Evolutionary conservation across 805 yeast genomes (phyloP), one percentile per base, ranked within the genome.

Genomic region (Lipomyces starkeyi): DNA sequence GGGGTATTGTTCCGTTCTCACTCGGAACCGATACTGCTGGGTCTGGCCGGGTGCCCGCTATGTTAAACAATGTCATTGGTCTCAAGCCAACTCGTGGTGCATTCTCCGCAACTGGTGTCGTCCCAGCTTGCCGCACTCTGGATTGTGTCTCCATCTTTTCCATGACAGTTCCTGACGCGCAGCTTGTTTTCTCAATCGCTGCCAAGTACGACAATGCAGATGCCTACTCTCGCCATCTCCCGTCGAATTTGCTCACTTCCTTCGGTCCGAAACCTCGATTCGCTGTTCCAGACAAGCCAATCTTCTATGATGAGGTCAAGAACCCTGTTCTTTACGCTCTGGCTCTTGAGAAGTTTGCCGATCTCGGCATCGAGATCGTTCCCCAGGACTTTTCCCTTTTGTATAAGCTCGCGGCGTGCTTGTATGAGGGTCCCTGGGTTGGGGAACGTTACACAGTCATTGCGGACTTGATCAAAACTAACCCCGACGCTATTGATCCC

Each of bases 391-490:
- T 94, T 77, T 78, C 88, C 20, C 91, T 93, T 3, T 82, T 94
- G 54, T 82, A 91, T 69, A 90, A 90, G 49, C 83, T 94, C 66
- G 99, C 98, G 20, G 86, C 86, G 73, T 91, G 95, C 76, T 83
- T 94, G 49, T 94, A 94, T 77, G 98, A 94, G 76, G 99, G 99
- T 67, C 91, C 98, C n/a, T 94, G 99, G 99, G 98, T 94, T 11
- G 91, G 96, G 29, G 99, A 94, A 81, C 86, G 99, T 74, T 93
- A 87, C 80, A 87, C 91, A 70, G 97, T 97, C 32, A 86, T 88
- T 49, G 85, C 86, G 73, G 91, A 89, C 55, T 83, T 91, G 66
- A 86, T 86, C 35, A 83, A 90, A 7, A 84, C 87, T 75, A 93
- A 95, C 22, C 91, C 95, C 40, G 83, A 84, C 43, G 84, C 89